Conservation (phyloP, 805 yeast species). For the Candida boidinii region DNA sequence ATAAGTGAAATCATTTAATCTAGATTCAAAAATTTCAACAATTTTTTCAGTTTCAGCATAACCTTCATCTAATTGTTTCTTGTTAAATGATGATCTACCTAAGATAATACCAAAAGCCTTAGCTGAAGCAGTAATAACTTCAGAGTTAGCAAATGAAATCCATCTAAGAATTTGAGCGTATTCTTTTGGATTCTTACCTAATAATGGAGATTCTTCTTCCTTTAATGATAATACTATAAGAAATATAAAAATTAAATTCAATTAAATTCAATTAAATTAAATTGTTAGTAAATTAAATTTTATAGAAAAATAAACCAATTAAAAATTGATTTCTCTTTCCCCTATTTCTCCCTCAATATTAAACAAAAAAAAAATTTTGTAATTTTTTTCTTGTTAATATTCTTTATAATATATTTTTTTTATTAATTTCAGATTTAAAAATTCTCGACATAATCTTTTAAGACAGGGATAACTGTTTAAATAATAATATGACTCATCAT, state of each 20-base stretch:
- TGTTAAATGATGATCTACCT: conserved; percentile 72
- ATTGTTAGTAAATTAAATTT: conserved; percentile 12
- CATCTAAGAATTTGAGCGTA: conserved; percentile 64
- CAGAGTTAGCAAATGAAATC: conserved; percentile 70
- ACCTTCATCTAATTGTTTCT: conserved; percentile 37
- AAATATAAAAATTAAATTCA: conserved; percentile 1
- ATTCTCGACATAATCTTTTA: conserved; percentile 67
- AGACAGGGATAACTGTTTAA: conserved; percentile 83
- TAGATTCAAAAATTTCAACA: conserved; percentile 16
- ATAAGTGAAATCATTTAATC: conserved; percentile 26
- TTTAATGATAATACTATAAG: conserved; percentile 36
- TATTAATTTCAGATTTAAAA: conserved; percentile 37
- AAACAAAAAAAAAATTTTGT: conserved; percentile 2
- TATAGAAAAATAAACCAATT: neutral
- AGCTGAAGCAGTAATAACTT: conserved; percentile 41
- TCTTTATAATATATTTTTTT: neutral
- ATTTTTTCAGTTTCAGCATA: neutral
- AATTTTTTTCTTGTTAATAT: neutral
- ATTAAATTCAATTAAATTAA: too few relatives aligned
- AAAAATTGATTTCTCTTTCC: conserved; percentile 1
- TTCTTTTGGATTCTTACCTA: conserved; percentile 58
- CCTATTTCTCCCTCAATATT: conserved; percentile 1
- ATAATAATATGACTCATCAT: conserved; percentile 50
- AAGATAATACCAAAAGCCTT: conserved; percentile 48
- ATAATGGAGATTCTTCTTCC: conserved; percentile 32